phyloP scores from a whole-genome alignment of 805 yeast genomes.

The Candida khao-thaluensis region DNA sequence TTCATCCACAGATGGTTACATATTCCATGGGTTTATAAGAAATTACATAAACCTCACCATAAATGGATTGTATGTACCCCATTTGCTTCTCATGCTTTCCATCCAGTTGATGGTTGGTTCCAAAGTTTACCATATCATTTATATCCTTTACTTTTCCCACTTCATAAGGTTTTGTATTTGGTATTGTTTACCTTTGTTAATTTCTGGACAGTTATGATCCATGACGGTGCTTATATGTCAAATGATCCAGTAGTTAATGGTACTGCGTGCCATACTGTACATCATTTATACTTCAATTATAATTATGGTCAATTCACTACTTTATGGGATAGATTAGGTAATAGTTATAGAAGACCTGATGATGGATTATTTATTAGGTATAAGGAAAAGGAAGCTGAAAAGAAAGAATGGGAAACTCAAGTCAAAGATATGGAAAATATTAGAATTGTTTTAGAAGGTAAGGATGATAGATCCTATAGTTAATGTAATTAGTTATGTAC shows the following conservation, averaged over 20 bases:
- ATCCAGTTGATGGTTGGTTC: constrained; percentile 93
- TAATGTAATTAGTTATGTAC: not conserved
- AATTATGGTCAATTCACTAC: constrained; percentile 99
- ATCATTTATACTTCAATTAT: constrained; percentile 95
- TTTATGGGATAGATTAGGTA: constrained; percentile 95
- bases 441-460: constrained; percentile 77
- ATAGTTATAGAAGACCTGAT: constrained; percentile 91
- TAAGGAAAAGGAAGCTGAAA: constrained; percentile 51
- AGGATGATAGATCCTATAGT: constrained; percentile 68
- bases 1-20: constrained; percentile 90
- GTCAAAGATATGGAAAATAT: constrained; percentile 72
- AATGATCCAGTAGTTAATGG: constrained; percentile 94
- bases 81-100: constrained; percentile 97
- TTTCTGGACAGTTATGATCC: constrained; percentile 98
- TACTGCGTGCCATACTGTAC: constrained; percentile 97
- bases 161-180: constrained; percentile 83
- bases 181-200: constrained; percentile 85
- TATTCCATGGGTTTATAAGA: constrained; percentile 86
- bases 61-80: constrained; percentile 99
- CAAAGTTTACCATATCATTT: constrained; percentile 94
- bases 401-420: constrained; percentile 69
- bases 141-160: constrained; percentile 88
- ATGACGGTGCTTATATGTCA: constrained; percentile 94
- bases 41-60: constrained; percentile 94
- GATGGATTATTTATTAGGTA: constrained; percentile 60